phyloP scores from a whole-genome alignment of 495 filamentous ascomycete species.

The Daldinia decipiens region DNA sequence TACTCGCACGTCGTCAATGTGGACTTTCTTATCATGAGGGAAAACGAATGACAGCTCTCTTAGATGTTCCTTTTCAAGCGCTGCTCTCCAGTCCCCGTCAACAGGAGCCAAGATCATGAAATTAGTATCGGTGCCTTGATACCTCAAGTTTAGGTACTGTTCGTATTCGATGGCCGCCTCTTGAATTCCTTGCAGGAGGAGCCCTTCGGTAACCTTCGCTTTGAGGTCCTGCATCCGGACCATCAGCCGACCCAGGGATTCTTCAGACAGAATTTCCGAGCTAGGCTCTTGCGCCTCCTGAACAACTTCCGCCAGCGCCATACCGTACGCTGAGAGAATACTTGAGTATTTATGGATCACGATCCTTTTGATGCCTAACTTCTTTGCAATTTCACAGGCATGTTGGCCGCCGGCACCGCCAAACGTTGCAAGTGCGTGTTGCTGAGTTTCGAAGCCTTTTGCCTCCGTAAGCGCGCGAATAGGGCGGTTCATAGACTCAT shows the following conservation, averaged over 20 bases:
- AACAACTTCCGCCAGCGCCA: constrained; percentile 95
- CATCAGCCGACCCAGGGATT: constrained; percentile 68
- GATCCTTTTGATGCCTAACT: constrained; percentile 85
- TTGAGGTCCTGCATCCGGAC: constrained; percentile 71
- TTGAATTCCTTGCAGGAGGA: constrained; percentile 77
- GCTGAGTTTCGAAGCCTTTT: constrained; percentile 89
- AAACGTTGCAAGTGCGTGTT: constrained; percentile 90
- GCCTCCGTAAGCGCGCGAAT: constrained; percentile 94
- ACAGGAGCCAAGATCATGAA: constrained; percentile 79
- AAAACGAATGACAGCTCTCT: constrained; percentile 76
- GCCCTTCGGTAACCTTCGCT: constrained; percentile 66
- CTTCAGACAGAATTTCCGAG: constrained; percentile 70
- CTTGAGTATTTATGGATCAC: constrained; percentile 93
- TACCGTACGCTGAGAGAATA: constrained; percentile 94
- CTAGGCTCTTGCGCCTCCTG: constrained; percentile 91
- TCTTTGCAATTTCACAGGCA: constrained; percentile 93
- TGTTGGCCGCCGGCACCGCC: constrained; percentile 97
- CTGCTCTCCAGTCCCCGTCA: constrained; percentile 73
- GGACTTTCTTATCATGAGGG: constrained; percentile 46
- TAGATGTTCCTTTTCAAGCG: constrained; percentile 72
- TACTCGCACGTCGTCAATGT: constrained; percentile 90
- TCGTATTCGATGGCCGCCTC: constrained; percentile 71
- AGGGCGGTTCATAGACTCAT: constrained; percentile 94
- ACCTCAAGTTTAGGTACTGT: constrained; percentile 89
- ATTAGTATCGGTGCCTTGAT: constrained; percentile 86